Evolutionary conservation across 352 stramenopile species (phyloP).

Genomic region (Phytopythium ostracodes): DNA sequence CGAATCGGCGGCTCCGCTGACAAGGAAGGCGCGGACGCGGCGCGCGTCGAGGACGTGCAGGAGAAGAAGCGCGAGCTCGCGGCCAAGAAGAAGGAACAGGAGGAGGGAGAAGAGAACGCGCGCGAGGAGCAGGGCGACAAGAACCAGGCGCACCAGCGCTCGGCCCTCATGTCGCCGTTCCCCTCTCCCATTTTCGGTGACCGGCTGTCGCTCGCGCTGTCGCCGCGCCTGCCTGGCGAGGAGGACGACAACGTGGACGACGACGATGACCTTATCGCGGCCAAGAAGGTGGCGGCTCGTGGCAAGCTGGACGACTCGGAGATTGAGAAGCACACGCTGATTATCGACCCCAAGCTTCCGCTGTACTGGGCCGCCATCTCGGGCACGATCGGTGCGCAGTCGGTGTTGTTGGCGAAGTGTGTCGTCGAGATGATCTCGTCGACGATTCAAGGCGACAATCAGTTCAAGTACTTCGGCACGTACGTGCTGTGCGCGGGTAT

Average conservation of each 20-base stretch:
- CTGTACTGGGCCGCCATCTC: slow-evolving; percentile 87
- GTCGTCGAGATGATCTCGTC: slow-evolving; percentile 84
- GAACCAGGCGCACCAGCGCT: slow-evolving; percentile 13
- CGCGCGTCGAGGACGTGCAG: slow-evolving; percentile 44
- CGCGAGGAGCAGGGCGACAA: slow-evolving; percentile 5
- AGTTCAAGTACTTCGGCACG: slow-evolving; percentile 82
- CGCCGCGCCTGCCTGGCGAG: slow-evolving; percentile 30
- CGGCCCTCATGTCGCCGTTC: slow-evolving; percentile 78
- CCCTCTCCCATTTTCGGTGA: slow-evolving; percentile 63
- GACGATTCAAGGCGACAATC: slow-evolving; percentile 76
- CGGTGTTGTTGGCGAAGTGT: slow-evolving; percentile 82
- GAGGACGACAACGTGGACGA: slow-evolving; percentile 56
- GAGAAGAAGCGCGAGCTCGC: slow-evolving; percentile 48
- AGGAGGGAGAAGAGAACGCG: slow-evolving; percentile 28
- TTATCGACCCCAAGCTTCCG: slow-evolving; percentile 83
- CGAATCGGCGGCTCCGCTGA: slow-evolving; percentile 47
- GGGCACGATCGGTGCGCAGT: slow-evolving; percentile 77
- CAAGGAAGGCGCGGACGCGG: slow-evolving; percentile 33
- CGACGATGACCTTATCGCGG: slow-evolving; percentile 33
- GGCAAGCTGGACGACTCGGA: slow-evolving; percentile 60
- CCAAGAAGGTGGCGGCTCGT: slow-evolving; percentile 36
- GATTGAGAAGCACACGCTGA: slow-evolving; percentile 81
- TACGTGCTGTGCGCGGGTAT: slow-evolving; percentile 78
- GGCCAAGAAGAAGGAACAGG: slow-evolving; percentile 22
- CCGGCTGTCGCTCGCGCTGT: slow-evolving; percentile 38